Conservation (phyloP, 78 protist species). For the Emiliania huxleyi region DNA sequence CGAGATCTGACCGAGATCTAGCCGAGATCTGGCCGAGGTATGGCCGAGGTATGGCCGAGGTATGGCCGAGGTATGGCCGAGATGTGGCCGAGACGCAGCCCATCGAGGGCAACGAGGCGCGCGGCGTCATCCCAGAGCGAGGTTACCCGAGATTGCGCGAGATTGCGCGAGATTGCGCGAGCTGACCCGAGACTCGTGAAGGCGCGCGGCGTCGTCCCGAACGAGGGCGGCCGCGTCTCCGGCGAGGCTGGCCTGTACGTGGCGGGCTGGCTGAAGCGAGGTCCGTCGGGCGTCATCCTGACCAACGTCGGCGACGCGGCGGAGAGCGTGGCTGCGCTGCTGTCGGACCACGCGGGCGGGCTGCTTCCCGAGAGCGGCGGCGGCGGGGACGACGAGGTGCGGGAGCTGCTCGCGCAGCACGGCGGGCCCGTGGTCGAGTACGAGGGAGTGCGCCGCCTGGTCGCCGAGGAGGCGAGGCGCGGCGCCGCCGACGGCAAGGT, state of each 20-base stretch:
- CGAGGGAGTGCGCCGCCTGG: background rate
- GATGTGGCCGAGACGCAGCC: no score
- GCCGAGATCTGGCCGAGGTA: no score
- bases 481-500: background rate
- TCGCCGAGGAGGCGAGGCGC: background rate
- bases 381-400: background rate
- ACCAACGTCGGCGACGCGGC: conserved; percentile 30
- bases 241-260: conserved; percentile 19
- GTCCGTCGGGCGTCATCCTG: conserved; percentile 46
- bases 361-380: background rate
- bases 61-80: no score
- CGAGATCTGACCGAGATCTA: no score
- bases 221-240: background rate
- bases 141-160: no score
- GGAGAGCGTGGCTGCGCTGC: conserved; percentile 17
- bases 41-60: no score
- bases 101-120: no score
- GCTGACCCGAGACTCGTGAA: background rate
- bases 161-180: no score
- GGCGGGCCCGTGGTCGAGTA: background rate
- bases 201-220: background rate
- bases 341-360: background rate
- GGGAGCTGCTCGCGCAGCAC: background rate
- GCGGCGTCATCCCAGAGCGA: no score
- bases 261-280: conserved; percentile 50